Percentiles rank a stretch among this genome's conserved stretches.
These are phyloP conservation scores for Tanacetum coccineum DNA, from an alignment of 129 eudicot genomes.

Conservation along the genomic window DNA sequence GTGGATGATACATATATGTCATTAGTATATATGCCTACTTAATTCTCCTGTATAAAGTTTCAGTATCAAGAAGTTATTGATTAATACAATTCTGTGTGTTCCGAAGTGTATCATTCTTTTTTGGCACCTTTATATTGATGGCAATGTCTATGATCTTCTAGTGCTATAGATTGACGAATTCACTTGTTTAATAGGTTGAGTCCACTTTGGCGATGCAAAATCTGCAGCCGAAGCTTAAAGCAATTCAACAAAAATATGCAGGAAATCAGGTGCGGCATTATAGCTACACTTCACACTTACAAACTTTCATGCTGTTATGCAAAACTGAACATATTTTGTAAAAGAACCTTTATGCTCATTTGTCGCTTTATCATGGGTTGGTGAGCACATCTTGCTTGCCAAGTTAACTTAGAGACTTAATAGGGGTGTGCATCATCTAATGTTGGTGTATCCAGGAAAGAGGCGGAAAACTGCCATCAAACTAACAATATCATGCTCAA, in stretches of 20 bases:
- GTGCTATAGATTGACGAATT: constrained; percentile 17
- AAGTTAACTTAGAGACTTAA: constrained; percentile 2
- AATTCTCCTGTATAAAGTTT: not conserved
- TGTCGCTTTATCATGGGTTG: constrained; percentile 3
- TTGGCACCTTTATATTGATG: constrained; percentile 9
- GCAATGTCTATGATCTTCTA: constrained; percentile 3
- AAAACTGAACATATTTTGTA: constrained; percentile 21
- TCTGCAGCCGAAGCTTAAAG: constrained; percentile 96
- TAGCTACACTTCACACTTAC: not conserved
- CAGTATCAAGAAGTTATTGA: constrained; percentile 3
- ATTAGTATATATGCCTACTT: not conserved
- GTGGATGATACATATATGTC: constrained; percentile 4
- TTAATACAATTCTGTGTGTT: not conserved
- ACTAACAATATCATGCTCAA: not conserved
- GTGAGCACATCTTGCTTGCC: constrained; percentile 17
- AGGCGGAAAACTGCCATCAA: constrained; percentile 1
- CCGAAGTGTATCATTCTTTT: not conserved
- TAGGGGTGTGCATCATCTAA: not conserved
- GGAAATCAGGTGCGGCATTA: constrained; percentile 79
- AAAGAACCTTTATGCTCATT: constrained; percentile 1
- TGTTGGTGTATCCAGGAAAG: constrained; percentile 19
- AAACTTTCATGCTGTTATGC: constrained; percentile 6
- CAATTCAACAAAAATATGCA: constrained; percentile 94
- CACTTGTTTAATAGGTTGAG: constrained; percentile 60
- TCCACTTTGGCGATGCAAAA: constrained; percentile 97